Evolutionary conservation across 1,284 basidiomycete species (phyloP), one percentile per base, ranked within the genome.

Genomic region (Ganoderma lucidum): DNA sequence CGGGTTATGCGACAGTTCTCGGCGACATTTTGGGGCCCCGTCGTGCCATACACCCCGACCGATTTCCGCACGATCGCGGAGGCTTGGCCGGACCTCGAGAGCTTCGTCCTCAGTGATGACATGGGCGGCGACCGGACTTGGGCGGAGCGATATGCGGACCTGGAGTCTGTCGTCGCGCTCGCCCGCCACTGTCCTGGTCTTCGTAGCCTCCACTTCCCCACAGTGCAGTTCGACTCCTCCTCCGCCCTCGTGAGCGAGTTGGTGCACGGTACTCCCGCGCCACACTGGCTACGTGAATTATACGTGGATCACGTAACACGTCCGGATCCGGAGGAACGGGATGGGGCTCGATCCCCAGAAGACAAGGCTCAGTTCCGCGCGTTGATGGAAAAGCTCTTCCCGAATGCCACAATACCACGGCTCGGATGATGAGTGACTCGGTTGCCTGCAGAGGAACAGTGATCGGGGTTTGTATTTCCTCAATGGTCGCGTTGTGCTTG

Each of bases 31-130:
- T 2, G 2, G 30, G 30, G 55, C 30, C 2, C 30, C n/a, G 3
- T 32, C 53, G 53, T 56, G 28, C 53, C 12, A 2, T 35, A 56
- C 30, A 23, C 53, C 17, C n/a, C 14, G 1, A 12, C 30, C 12
- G 55, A 56, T 28, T 56, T 56, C 15, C 30, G 2, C 15, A 2
- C 6, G 3, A 35, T 56, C 4, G 55, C 55, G 30, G 30, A 17
- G 15, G 32, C 53, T 15, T 56, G 53, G 53, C 53, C 53, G 53
- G 55, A 56, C 55, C 55, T 35, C 55, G 55, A 56, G 15, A 8
- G 12, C 6, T 56, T 59, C 19, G 0, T 3, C 6, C 19, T 59
- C 6, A 1, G 3, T 35, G 19, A 12, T 19, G 19, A n/a, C 1
- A 8, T 4, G 5, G 30, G 5, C 30, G 4, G 6, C 30, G 4